Evolutionary conservation across 2,329 filamentous ascomycete genomes (phyloP), one percentile per base, ranked within the genome.

Genomic region (Gnomoniopsis smithogilvyi): DNA sequence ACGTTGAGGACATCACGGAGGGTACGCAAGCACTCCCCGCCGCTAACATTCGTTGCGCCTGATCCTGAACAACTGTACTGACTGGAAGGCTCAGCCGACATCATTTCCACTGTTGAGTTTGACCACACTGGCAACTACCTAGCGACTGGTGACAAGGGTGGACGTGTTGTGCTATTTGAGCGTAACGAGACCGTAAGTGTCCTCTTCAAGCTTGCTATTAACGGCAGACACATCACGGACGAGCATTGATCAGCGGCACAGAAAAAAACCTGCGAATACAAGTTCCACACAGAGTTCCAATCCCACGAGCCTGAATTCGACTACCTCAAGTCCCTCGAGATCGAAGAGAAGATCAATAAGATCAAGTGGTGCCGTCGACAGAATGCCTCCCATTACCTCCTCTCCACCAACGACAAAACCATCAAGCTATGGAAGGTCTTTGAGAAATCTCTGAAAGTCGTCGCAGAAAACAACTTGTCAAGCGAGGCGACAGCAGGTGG

Each of bases 241-340:
- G n/a, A 34, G 49, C 56, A 61, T 75, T 79, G 68, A 80, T 67
- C 51, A 49, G 48, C 41, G 47, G 51, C 46, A 62, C 71, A 97
- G 93, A 98, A 99, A 87, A 99, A 98, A 86, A 98, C 95, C 53
- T 99, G 95, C 85, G 95, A 99, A 77, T 99, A 99, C 84, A 99
- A 98, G 76, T 99, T 99, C 76, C 95, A 99, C 76, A 99, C 95
- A 74, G 95, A 99, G 73, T 99, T 99, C 70, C 95, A 99, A 80
- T 99, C 95, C 68, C 95, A 99, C 79, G 95, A 99, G 74, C 95
- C 95, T 64, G 95, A 99, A 77, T 99, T 99, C 76, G 95, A 99
- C 76, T 99, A 99, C 75, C 86, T 99, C 66, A 99, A 99, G 78
- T 99, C 95, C 36, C 84, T 99, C 68, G 95, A 99, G 78, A 99